phyloP scores from a whole-genome alignment of 768 basidiomycete species.

The Kwoniella sp. region DNA sequence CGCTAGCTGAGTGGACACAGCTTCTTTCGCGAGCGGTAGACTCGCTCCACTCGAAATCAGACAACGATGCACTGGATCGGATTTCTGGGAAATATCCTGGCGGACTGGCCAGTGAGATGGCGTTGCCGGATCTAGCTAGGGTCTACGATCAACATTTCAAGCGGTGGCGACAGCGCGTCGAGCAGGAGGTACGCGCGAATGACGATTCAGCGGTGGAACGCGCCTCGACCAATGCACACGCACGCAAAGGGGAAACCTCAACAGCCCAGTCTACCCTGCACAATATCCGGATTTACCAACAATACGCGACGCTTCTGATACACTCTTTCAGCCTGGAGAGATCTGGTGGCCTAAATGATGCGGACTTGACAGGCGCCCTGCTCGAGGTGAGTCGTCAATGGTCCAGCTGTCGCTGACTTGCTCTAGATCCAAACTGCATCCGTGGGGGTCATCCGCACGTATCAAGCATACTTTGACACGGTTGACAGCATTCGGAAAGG shows the following conservation, averaged over 20 bases:
- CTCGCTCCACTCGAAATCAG: background rate
- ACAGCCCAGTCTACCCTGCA: background rate
- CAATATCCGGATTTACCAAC: slow-evolving; percentile 32
- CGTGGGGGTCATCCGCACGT: slow-evolving; percentile 31
- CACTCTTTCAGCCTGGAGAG: slow-evolving; percentile 34
- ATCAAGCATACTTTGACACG: slow-evolving; percentile 31
- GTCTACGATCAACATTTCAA: slow-evolving; percentile 1
- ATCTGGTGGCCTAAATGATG: slow-evolving; percentile 9
- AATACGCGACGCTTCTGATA: slow-evolving; percentile 37
- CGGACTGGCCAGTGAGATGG: background rate
- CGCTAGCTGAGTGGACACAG: slow-evolving; percentile 43
- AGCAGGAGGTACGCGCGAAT: background rate
- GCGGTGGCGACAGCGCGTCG: background rate
- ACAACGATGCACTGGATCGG: background rate
- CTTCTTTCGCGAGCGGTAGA: slow-evolving; percentile 36
- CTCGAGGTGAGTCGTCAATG: slow-evolving; percentile 26
- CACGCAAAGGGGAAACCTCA: background rate
- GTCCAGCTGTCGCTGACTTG: background rate
- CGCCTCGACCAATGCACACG: background rate
- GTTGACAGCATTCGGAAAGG: slow-evolving; percentile 19
- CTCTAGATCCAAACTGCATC: slow-evolving; percentile 31
- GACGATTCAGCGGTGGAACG: too few species aligned
- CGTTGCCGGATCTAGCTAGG: background rate
- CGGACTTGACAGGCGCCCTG: slow-evolving; percentile 27
- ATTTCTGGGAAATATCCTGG: background rate